Base-by-base conservation (phyloP, 805 yeast species). In the Scheffersomyces coipomensis region DNA sequence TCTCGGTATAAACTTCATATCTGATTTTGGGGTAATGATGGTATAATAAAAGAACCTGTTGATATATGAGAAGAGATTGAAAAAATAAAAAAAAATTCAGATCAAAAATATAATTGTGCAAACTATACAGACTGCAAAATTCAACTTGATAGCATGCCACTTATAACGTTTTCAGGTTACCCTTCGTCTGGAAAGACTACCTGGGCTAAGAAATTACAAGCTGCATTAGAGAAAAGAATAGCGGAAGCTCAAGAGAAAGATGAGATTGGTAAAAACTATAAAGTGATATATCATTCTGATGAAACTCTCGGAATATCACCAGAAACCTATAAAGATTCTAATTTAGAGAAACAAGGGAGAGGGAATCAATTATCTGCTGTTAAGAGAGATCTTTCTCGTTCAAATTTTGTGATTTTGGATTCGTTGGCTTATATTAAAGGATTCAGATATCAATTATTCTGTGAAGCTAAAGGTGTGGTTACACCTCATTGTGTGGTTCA, bases 351-450 rank as follows among this genome's bases (percentile, higher is more conserved):
- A 52, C 73, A 84, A 19, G 81, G 88, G 0, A 73, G 98, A 36
- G 95, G 95, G 0, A 74, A 78, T 19, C 96, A 90, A 52, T 82
- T 90, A 66, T 79, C 95, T 0, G 96, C 95, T 0, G 93, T 91
- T 13, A 88, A 88, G 53, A 73, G 97, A 47, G 88, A 85, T 46
- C 61, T 93, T 3, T 71, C 85, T 1, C 73, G 82, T 29, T 68
- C 75, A 22, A 81, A 78, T 16, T 73, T 93, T 21, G 97, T 93
- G 1, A 80, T 93, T 13, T 71, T 93, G 38, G 99, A 93, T 58
- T 78, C 93, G 1, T 69, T 89, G 52, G 81, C 87, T 29, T 93
- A 93, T 58, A 93, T 93, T 52, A 93, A 93, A 56, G 99, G 99
- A 0, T 89, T 90, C 59, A 71, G 99, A 44, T 93, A 93, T 62